Percentiles rank a stretch among this genome's conserved stretches.
Conservation (phyloP, 2,329 filamentous ascomycete species). For the Botrytis sinoallii region DNA sequence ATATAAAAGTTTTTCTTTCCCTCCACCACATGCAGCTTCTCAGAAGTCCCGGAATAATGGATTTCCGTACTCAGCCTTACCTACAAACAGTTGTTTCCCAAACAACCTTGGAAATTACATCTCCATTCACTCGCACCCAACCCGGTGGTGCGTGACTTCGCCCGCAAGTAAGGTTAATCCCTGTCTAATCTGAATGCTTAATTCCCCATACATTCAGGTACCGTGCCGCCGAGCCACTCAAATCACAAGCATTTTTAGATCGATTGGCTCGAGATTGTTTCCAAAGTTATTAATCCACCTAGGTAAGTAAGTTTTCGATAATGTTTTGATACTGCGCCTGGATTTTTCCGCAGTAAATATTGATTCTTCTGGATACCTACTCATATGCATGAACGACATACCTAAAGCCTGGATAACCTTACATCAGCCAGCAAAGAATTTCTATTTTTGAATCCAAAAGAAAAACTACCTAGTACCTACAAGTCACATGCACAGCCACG, state of each 20-base stretch:
- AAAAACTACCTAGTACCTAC: no score
- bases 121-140: background rate
- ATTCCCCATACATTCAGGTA: background rate
- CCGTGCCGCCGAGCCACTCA: background rate
- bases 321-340: background rate
- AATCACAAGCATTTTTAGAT: background rate
- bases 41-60: background rate
- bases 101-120: no score
- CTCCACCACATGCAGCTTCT: background rate
- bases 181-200: background rate
- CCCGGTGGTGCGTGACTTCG: background rate
- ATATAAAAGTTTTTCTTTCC: background rate
- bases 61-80: conserved; percentile 2
- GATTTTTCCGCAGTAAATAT: background rate
- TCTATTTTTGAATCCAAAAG: background rate
- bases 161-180: background rate
- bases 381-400: background rate
- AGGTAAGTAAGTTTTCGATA: background rate
- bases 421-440: background rate
- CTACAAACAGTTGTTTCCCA: background rate
- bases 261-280: background rate
- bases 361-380: background rate
- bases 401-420: background rate
- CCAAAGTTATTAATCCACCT: no score
- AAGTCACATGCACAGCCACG: background rate